Evolutionary conservation across 306 rosid genomes (phyloP), one percentile per base, ranked within the genome.

Genomic region (Phaseolus lunatus): DNA sequence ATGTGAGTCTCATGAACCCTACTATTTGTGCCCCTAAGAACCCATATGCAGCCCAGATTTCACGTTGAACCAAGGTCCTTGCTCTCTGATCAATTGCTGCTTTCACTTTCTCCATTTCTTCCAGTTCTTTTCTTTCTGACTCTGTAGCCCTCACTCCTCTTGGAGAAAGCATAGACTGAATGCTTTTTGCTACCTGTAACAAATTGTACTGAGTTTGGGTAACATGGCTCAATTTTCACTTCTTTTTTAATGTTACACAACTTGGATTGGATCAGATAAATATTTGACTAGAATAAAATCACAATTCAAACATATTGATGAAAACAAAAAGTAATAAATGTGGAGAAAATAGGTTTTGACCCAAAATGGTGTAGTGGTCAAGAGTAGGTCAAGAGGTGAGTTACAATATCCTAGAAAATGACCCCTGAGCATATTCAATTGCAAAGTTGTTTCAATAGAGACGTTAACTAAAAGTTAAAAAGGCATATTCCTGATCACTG

Each of bases 1-100:
- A 93, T 2, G 98, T 93, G n/a, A 93, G 92, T 87, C 98, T 89
- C 92, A 93, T 84, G 90, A 86, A 88, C 5, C 83, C 93, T 0
- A 75, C 77, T 22, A 93, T 91, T 65, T 89, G 95, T 50, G 71
- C 73, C 65, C 80, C 70, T 9, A 93, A 78, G 77, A 85, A 91
- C 2, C 85, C 87, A 14, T 89, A 80, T 31, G 96, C 97, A 0
- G 82, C 67, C 92, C 89, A 86, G 0, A 93, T 90, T 76, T 93
- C 97, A 5, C 84, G 89, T 22, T 94, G 91, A n/a, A 89, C 97
- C 72, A 85, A 11, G 14, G 59, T 35, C 33, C 78, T 69, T 0
- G 96, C 98, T 53, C 65, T 81, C 43, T 3, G 31, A 75, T 93
- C 95, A 0, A 93, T 91, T 16, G 68, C 77, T 0, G 63, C 59